phyloP scores from a whole-genome alignment of 768 basidiomycete species.

The Auriscalpium vulgare region DNA sequence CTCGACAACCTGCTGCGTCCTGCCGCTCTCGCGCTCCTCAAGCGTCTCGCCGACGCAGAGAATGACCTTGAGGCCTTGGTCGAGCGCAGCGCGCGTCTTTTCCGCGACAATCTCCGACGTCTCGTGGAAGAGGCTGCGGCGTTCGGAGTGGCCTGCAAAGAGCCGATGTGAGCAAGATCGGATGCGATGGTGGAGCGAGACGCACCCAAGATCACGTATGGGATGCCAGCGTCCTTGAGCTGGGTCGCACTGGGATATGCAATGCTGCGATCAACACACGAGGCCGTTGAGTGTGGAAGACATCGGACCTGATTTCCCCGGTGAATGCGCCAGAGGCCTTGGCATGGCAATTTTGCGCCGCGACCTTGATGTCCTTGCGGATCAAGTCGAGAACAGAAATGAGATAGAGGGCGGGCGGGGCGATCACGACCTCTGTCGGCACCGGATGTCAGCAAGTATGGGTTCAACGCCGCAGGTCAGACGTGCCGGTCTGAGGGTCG shows the following conservation, averaged over 20 bases:
- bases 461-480: neutral
- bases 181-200: constrained; percentile 1
- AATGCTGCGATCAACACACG: neutral
- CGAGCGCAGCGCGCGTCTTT: constrained; percentile 82
- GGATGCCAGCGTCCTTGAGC: constrained; percentile 78
- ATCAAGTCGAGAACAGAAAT: constrained; percentile 57
- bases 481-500: constrained; percentile 68
- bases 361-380: constrained; percentile 63
- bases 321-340: constrained; percentile 88
- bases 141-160: constrained; percentile 83
- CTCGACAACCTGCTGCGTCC: constrained; percentile 76
- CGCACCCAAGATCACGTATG: constrained; percentile 86
- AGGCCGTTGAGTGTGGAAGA: no score
- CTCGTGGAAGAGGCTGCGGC: constrained; percentile 89
- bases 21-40: constrained; percentile 68
- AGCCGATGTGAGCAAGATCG: constrained; percentile 2
- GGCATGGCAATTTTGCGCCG: constrained; percentile 89
- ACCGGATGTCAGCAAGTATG: constrained; percentile 10
- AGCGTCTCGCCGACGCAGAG: constrained; percentile 96
- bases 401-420: constrained; percentile 87
- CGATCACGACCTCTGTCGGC: constrained; percentile 79
- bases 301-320: constrained; percentile 82
- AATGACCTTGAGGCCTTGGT: constrained; percentile 73
- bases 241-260: constrained; percentile 55
- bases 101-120: constrained; percentile 72